Evolutionary conservation across 1,139 yeast species (phyloP), one percentile per base, ranked within the genome.

Genomic region (Sugiyamaella grinbergsii): DNA sequence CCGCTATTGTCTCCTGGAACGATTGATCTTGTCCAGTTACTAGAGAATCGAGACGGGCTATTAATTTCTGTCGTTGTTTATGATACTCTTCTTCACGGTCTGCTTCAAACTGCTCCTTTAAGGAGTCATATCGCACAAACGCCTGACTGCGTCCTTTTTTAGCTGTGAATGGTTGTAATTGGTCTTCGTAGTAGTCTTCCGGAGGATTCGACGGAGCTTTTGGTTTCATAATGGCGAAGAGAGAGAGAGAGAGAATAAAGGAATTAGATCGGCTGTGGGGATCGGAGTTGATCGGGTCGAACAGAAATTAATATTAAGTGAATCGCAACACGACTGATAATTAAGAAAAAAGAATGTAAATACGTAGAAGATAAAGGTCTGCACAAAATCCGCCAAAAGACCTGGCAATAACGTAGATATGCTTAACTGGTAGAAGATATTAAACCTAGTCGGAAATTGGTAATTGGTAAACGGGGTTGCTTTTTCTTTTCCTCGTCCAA

Each of bases 1-100:
- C 85, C 36, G 74, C 71, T 47, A 83, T 71, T 51, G 71, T 66
- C 49, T 79, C 79, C 43, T 79, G 57, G 55, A 77, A 81, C 45
- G 78, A 80, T 29, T 79, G 82, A 62, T 88, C 87, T 50, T 80
- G 80, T 3, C 95, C 95, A 51, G 83, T 83, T 62, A 90, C 95
- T 39, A 93, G 74, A 0, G 90, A 43, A 22, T 54, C 53, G 28
- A 58, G 55, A n/a, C 54, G 54, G 1, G 34, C 36, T 16, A 47
- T 48, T 29, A 55, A 47, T 24, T 36, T 37, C 8, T 33, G 48
- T 11, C 51, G 42, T 28, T 53, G 56, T 19, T 46, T 50, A 34
- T 44, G 49, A 42, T 54, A 53, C 29, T 51, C 47, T 29, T 50
- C 47, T 32, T 53, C 56, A 16, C 55, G 46, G 41, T 39, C 41